Evolutionary conservation across 768 basidiomycete species (phyloP), one percentile per base, ranked within the genome.

Genomic region (Coprinellus aureogranulatus): DNA sequence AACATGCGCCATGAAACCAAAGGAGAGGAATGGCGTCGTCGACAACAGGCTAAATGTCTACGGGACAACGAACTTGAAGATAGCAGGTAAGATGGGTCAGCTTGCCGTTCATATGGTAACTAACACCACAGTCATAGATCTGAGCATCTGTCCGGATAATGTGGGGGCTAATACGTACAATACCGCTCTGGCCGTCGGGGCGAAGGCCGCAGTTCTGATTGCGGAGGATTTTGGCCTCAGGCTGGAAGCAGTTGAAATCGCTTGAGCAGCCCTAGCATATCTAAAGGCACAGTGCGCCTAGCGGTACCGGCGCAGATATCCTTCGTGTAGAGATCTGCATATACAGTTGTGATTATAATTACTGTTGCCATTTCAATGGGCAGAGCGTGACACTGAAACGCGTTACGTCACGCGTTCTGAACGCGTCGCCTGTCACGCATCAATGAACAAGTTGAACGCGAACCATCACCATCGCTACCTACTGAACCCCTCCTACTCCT

Each of bases 1-100:
- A 39, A 88, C 86, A 0, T 87, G 85, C 57, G 80, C 84, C 0
- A 88, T 88, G 86, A 86, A 87, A 65, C 77, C 84, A 2, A 76
- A 79, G 20, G 75, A 81, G 18, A 55, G 76, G 40, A 80, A 78
- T 4, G 87, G 86, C 14, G 87, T 88, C 3, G 83, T 89, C 8
- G 84, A 89, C 62, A 53, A 78, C 27, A 71, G 71, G n/a, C 68
- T 89, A 40, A 84, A 84, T 59, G 85, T 89, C 12, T 87, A 88
- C 59, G 85, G 84, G 0, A 75, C 82, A 1, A 60, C 72, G 60
- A 77, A 77, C 27, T 70, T 89, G 51, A 86, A 88, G 64, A 78
- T 89, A 25, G 84, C 82, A 46, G 85, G 80, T 76, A 41, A 23
- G 70, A 62, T 16, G 9, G 12, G 27, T 22, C 18, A 50, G 49